Percentiles rank a stretch among this genome's conserved stretches.
Conservation (phyloP, 495 filamentous ascomycete genomes). For the Talaromyces stipitatus region DNA sequence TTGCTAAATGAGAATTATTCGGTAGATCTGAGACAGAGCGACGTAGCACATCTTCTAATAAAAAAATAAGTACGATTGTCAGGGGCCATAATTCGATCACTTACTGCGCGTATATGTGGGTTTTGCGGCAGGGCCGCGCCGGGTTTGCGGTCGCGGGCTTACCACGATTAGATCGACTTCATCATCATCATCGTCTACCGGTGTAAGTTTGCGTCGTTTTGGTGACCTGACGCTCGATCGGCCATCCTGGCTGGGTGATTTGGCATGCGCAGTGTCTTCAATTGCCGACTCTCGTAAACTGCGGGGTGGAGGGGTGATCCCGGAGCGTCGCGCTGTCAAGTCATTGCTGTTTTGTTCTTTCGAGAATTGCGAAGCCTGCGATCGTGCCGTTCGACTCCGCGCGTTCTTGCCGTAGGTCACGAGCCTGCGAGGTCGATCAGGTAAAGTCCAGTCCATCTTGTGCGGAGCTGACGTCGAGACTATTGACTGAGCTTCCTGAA, state of each 20-base stretch:
- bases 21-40: neutral
- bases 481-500: neutral
- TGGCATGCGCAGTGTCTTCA: neutral
- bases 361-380: neutral
- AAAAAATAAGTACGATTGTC: neutral
- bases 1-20: neutral
- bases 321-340: neutral
- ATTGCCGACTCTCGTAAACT: neutral
- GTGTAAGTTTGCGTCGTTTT: slow-evolving; percentile 4
- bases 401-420: slow-evolving; percentile 41
- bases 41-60: neutral
- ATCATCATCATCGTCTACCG: neutral
- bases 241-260: neutral
- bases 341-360: neutral
- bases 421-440: slow-evolving; percentile 28
- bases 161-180: neutral
- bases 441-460: slow-evolving; percentile 4
- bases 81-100: neutral
- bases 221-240: slow-evolving; percentile 1
- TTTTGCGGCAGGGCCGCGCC: neutral
- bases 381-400: slow-evolving; percentile 10
- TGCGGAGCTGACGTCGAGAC: slow-evolving; percentile 7
- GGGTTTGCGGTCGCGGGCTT: neutral
- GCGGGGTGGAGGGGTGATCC: neutral
- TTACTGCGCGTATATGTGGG: neutral